Base-by-base conservation (phyloP, 2,329 filamentous ascomycete species). In the Epichloe typhina region DNA sequence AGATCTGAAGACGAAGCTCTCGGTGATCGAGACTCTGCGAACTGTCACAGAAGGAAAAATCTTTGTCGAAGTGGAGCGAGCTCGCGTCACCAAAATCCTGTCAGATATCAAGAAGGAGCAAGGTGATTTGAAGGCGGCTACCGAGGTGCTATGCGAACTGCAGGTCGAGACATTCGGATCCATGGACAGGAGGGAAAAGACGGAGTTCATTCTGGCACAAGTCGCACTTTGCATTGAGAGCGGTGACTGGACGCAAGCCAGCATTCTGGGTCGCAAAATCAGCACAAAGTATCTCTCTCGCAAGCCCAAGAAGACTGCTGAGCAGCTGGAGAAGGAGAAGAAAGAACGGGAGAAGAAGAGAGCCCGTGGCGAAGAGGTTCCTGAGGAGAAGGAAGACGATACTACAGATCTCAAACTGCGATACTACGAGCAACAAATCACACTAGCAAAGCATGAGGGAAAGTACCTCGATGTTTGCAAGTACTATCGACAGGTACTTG, bases 1-100 rank as follows among this genome's bases (percentile, higher is more conserved):
- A 36, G 85, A 81, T 62, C 64, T 88, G 54, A 89, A 96, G 59
- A 89, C 82, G 37, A 98, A 97, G 73, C 75, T 98, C 52, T 85
- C 87, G 21, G 82, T 95, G 53, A 98, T 98, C 62, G 91, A 98
- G 71, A 94, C 91, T 1, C 70, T 98, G 62, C 82, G 93, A 60
- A 97, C 91, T 41, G 91, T 98, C 46, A 98, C 93, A 8, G 93
- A 98, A 71, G 93, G 93, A 71, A 98, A 98, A 85, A 98, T 98
- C 67, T 98, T 98, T 63, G 91, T 98, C 61, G 93, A 98, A 74
- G 93, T 98, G 49, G 93, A 98, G 76, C 84, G 93, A 59, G 93
- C 93, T 57, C 86, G 93, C 59, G 84, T 98, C 53, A 98, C 93
- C 61, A 88, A 85, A 65, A 94, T 95, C 57, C 77, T 98, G 12